Evolutionary conservation across 441 rosid genomes (phyloP).

Genomic region (Pelargonium citronellum): DNA sequence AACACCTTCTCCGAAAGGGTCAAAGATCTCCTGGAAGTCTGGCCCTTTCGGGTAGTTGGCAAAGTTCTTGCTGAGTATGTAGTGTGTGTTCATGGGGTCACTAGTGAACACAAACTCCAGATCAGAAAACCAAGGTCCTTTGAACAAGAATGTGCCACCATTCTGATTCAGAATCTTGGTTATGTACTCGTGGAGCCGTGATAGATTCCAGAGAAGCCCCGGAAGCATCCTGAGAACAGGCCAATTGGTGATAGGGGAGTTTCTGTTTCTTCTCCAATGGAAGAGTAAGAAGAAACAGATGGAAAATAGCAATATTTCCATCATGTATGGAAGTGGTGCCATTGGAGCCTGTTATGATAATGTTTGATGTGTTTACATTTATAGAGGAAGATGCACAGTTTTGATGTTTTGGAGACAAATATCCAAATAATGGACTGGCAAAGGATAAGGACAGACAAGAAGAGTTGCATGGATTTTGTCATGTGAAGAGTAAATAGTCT

Average conservation of each 20-base stretch:
- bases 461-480: too few relatives aligned
- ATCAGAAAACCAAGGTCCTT: background rate
- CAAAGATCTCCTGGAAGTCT: background rate
- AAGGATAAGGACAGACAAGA: too few relatives aligned
- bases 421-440: too few relatives aligned
- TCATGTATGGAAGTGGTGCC: background rate
- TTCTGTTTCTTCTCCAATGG: background rate
- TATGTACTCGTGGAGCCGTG: background rate
- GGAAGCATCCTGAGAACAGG: constrained; percentile 4
- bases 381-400: too few relatives aligned
- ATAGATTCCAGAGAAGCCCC: background rate
- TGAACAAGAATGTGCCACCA: background rate
- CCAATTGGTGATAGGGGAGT: constrained; percentile 1
- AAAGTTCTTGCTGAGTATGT: constrained; percentile 7
- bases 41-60: background rate
- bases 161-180: background rate
- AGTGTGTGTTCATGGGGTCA: background rate
- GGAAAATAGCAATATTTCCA: background rate
- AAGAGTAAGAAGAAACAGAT: background rate
- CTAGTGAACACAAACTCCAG: background rate
- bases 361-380: too few relatives aligned
- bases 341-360: background rate
- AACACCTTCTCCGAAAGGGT: constrained; percentile 2
- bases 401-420: too few relatives aligned
- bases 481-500: too few relatives aligned